A percentile compares a stretch with the other conserved stretches of the same genome.
These are phyloP conservation scores for Tuctoria greenei DNA, from an alignment of 176 grass and related monocot genomes.

Conservation along the genomic window DNA sequence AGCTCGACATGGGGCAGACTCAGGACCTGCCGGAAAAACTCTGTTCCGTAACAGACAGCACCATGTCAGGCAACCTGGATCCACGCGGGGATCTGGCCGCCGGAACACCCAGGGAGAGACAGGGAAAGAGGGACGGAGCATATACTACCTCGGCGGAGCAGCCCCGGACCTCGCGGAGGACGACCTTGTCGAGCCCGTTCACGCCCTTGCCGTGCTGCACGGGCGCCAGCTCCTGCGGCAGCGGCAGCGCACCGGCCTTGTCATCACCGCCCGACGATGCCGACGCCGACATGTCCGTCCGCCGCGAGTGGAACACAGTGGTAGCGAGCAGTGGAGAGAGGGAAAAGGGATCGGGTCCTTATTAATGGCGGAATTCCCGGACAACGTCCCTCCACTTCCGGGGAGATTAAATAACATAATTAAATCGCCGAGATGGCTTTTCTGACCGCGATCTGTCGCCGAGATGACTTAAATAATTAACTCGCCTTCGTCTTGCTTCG, in stretches of 20 bases:
- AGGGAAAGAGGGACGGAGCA: background rate
- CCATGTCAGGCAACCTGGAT: too few relatives aligned
- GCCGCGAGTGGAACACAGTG: background rate
- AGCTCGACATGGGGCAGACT: too few relatives aligned
- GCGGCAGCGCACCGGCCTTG: background rate
- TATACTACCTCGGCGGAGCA: slow-evolving; percentile 68
- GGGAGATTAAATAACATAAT: slow-evolving; percentile 44
- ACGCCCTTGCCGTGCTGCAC: slow-evolving; percentile 55
- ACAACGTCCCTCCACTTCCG: background rate
- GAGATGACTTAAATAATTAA: too few relatives aligned
- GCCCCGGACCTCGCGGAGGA: slow-evolving; percentile 60
- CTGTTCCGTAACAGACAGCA: too few relatives aligned
- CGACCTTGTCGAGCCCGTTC: slow-evolving; percentile 76
- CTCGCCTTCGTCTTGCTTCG: too few relatives aligned
- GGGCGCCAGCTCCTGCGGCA: background rate
- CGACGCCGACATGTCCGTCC: slow-evolving; percentile 34
- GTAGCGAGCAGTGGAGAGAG: background rate
- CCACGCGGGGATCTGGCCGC: slow-evolving; percentile 28
- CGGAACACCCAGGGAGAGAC: background rate
- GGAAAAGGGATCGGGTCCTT: background rate
- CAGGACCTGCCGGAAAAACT: too few relatives aligned
- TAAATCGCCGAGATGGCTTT: slow-evolving; percentile 18
- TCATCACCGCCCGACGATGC: too few relatives aligned
- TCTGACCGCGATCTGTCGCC: slow-evolving; percentile 31
- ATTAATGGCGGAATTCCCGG: slow-evolving; percentile 36